Evolutionary conservation across 78 protist species (phyloP), one percentile per base, ranked within the genome.

Genomic region (Guillardia theta): DNA sequence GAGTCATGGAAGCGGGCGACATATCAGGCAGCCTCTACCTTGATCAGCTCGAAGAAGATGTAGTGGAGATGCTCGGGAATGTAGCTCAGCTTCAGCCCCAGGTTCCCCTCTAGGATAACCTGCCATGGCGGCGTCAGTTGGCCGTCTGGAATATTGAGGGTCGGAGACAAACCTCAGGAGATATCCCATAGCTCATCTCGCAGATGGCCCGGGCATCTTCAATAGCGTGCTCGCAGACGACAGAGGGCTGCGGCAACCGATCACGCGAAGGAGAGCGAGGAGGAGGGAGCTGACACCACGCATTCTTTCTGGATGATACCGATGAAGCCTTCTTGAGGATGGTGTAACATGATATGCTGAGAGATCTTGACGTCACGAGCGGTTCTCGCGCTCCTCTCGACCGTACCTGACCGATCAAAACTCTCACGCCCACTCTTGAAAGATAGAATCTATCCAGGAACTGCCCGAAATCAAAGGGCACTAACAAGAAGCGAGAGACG

Each of bases 261-360:
- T 24, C 70, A 30, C 70, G 70, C 30, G 30, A 15, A 50, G 70
- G 70, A 58, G 70, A 30, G 27, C 39, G 70, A 58, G 70, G 70
- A 58, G 70, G 70, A 58, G 70, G 6, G 6, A 6, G 70, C 58
- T 50, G 58, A 50, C 10, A 15, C 58, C 45, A 15, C 50, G 45
- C 12, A 77, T 39, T 33, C 45, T 46, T 64, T 64, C 90, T 78
- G 90, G 21, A 78, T 78, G 53, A 78, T n/a, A 30, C 90, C 90
- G 15, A 78, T n/a, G 90, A 78, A 78, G 9, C 90, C 90, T 10
- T 78, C 83, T 24, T 37, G 45, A 9, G 45, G 90, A 22, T 78
- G 90, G 90, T 78, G 90, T 18, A 78, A 50, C 90, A 78, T 78
- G 90, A 78, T 78, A 50, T 78, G 90, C 45, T 78, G 78, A 64